phyloP scores from a whole-genome alignment of 2,329 filamentous ascomycete genomes.

The Talaromyces sp. region DNA sequence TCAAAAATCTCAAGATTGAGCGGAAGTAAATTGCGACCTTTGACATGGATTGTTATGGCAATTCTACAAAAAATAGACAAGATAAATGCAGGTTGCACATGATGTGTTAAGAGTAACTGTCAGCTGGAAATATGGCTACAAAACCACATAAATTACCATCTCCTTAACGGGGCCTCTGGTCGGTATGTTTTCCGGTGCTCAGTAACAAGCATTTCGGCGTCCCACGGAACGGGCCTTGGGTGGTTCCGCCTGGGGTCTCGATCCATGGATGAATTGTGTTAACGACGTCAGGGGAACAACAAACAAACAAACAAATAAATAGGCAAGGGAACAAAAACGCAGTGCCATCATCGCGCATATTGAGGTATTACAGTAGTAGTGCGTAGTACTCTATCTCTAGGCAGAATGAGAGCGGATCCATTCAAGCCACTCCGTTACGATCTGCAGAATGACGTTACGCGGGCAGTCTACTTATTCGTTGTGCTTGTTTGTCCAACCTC shows the following conservation, averaged over 20 bases:
- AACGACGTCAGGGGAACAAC: background rate
- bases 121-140: no score
- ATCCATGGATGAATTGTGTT: background rate
- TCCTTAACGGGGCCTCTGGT: no score
- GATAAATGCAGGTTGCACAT: background rate
- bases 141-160: no score
- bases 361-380: background rate
- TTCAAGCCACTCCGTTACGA: background rate
- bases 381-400: background rate
- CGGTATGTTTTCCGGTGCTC: no score
- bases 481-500: background rate
- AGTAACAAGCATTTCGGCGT: background rate
- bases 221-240: background rate
- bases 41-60: background rate
- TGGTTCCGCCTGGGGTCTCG: background rate
- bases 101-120: background rate
- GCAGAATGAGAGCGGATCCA: background rate
- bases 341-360: background rate
- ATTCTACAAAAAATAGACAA: background rate
- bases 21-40: background rate
- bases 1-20: slow-evolving; percentile 42
- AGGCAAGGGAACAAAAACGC: no score
- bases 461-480: background rate
- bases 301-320: background rate
- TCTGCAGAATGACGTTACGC: slow-evolving; percentile 2